phyloP scores from a whole-genome alignment of 768 basidiomycete species.

The Termitomyces sp. region DNA sequence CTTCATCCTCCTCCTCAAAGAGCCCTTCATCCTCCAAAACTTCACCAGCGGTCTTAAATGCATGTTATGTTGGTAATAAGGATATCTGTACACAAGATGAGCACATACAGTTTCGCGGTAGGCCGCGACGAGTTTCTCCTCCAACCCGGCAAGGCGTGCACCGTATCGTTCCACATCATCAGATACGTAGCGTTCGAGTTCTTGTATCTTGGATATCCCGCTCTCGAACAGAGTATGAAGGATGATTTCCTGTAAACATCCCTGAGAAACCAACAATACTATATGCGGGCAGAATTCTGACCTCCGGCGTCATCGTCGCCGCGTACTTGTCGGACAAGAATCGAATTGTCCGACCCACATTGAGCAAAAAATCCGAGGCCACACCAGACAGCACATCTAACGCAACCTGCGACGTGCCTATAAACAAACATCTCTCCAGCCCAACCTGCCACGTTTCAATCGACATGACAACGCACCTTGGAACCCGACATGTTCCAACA shows the following conservation, averaged over 20 bases:
- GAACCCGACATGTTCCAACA: constrained; percentile 88
- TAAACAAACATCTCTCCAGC: background rate
- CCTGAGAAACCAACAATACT: constrained; percentile 3
- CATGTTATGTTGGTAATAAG: background rate
- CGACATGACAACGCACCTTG: constrained; percentile 57
- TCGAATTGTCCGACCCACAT: constrained; percentile 83
- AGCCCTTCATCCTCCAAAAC: constrained; percentile 60
- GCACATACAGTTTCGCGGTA: constrained; percentile 74
- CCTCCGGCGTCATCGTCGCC: constrained; percentile 81
- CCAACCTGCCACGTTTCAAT: background rate
- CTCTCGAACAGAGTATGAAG: constrained; percentile 89
- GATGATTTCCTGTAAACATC: constrained; percentile 75
- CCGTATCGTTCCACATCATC: constrained; percentile 89
- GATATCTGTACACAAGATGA: background rate
- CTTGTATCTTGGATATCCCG: constrained; percentile 71
- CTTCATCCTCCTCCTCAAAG: constrained; percentile 53
- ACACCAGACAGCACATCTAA: constrained; percentile 77
- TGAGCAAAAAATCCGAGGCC: constrained; percentile 75
- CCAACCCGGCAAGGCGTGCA: constrained; percentile 67
- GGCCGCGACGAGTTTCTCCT: constrained; percentile 81
- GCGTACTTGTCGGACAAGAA: constrained; percentile 81
- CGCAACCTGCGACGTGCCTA: constrained; percentile 73
- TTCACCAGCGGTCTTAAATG: constrained; percentile 38
- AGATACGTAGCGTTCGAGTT: constrained; percentile 82
- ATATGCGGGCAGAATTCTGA: constrained; percentile 29